Percentiles rank a stretch among this genome's conserved stretches.
phyloP scores from a whole-genome alignment of 2,329 filamentous ascomycete species.

The Xylariaceae sp. region DNA sequence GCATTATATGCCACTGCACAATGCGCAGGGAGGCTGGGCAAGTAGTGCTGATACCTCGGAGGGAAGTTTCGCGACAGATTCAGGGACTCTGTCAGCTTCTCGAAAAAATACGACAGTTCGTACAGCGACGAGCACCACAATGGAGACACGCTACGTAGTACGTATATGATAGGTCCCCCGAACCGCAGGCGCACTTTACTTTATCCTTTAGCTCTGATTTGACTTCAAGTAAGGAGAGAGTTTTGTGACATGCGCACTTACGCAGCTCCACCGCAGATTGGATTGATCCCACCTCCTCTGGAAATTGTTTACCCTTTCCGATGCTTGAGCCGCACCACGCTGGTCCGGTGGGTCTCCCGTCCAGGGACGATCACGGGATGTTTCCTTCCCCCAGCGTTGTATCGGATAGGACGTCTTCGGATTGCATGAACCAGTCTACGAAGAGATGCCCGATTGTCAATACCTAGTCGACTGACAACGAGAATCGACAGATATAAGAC shows the following conservation, averaged over 20 bases:
- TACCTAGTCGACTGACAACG: too few species aligned
- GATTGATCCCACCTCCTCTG: conserved; percentile 11
- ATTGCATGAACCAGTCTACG: conserved; percentile 6
- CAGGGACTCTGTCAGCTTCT: too few species aligned
- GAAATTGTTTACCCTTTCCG: conserved; percentile 6
- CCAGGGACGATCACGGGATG: conserved; percentile 6
- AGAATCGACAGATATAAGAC: too few species aligned
- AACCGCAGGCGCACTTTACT: conserved; percentile 5
- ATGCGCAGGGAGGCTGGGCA: neutral
- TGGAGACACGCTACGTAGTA: conserved; percentile 1
- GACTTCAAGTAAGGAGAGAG: neutral
- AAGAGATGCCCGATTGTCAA: neutral
- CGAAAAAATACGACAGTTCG: too few species aligned
- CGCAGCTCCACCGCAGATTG: conserved; percentile 6
- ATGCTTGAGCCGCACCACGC: neutral
- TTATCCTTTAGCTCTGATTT: neutral
- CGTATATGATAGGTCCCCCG: conserved; percentile 1
- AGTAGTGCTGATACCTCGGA: neutral
- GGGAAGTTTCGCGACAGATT: neutral
- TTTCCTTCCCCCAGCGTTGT: conserved; percentile 9
- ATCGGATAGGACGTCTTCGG: conserved; percentile 8
- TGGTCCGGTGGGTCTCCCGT: conserved; percentile 1
- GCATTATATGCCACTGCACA: conserved; percentile 1
- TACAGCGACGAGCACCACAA: conserved; percentile 1
- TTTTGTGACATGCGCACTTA: too few species aligned